These are phyloP conservation scores for Claviceps sp. DNA, from an alignment of 2,329 filamentous ascomycete genomes.

Conservation along the genomic window DNA sequence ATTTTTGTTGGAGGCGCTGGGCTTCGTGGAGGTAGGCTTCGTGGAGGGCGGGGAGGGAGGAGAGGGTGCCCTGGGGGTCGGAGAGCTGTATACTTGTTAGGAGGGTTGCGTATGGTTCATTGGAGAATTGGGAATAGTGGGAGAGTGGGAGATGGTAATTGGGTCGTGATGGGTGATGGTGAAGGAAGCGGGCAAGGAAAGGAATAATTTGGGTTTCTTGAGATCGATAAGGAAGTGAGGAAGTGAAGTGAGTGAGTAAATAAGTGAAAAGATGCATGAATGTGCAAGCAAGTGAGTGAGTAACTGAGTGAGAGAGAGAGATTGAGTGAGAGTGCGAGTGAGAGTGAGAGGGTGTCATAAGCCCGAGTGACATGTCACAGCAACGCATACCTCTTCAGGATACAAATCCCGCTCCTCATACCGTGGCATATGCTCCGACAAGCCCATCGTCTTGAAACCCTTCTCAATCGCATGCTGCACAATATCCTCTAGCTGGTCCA, in stretches of 20 bases:
- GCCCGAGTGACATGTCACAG: neutral
- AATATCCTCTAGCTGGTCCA: slow-evolving; percentile 72
- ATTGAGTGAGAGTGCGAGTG: neutral
- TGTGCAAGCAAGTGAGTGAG: neutral
- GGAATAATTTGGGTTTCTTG: no score
- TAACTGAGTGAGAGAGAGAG: neutral
- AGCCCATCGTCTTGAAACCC: slow-evolving; percentile 68
- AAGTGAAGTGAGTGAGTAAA: no score
- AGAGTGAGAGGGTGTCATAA: neutral
- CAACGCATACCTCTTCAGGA: slow-evolving; percentile 61
- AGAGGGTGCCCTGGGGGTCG: slow-evolving; percentile 34
- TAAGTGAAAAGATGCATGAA: neutral
- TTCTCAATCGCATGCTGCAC: slow-evolving; percentile 64
- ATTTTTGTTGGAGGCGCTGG: slow-evolving; percentile 53
- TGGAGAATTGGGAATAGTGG: neutral
- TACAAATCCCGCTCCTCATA: slow-evolving; percentile 64
- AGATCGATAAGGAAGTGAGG: no score
- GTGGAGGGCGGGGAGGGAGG: slow-evolving; percentile 41
- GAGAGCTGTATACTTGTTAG: slow-evolving; percentile 25
- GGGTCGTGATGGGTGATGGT: no score
- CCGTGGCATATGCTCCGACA: slow-evolving; percentile 94
- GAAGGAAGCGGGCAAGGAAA: no score
- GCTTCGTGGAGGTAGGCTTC: slow-evolving; percentile 67
- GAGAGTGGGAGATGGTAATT: no score
- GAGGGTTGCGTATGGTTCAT: neutral